phyloP scores from a whole-genome alignment of 805 yeast species.

The Zygoascus biomembranicola region DNA sequence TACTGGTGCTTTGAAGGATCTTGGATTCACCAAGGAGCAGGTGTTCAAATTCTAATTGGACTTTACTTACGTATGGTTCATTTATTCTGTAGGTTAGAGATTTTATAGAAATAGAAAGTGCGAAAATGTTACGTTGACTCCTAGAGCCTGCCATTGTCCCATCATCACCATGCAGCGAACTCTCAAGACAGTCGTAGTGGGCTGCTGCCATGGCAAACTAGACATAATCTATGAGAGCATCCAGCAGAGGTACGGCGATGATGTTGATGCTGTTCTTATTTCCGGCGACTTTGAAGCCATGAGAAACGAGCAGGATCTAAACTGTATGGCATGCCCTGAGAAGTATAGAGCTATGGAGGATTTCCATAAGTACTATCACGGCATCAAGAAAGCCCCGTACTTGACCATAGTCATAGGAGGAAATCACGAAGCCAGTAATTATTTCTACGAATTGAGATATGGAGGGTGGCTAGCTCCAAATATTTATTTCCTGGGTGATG shows the following conservation, averaged over 20 bases:
- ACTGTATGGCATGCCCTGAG: constrained; percentile 66
- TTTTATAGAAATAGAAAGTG: too few species aligned
- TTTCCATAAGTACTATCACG: constrained; percentile 62
- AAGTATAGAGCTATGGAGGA: constrained; percentile 75
- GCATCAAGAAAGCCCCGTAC: constrained; percentile 56
- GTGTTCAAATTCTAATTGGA: constrained; percentile 71
- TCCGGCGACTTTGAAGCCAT: constrained; percentile 91
- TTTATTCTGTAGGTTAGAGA: too few species aligned
- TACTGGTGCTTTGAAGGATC: constrained; percentile 75
- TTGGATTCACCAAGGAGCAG: constrained; percentile 78
- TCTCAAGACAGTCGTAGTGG: constrained; percentile 60
- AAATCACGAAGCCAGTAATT: constrained; percentile 85
- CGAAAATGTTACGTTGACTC: too few species aligned
- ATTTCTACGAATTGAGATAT: constrained; percentile 57
- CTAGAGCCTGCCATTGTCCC: neutral
- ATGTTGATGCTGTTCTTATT: constrained; percentile 57
- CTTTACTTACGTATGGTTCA: too few species aligned
- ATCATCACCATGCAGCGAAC: neutral
- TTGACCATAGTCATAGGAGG: constrained; percentile 86
- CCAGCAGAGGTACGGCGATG: constrained; percentile 3
- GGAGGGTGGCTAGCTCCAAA: constrained; percentile 95
- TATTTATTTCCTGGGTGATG: constrained; percentile 75
- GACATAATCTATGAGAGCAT: constrained; percentile 44
- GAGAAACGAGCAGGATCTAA: constrained; percentile 53
- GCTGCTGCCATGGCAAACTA: constrained; percentile 85